Evolutionary conservation across 2,329 filamentous ascomycete species (phyloP), one percentile per base, ranked within the genome.

Genomic region (Penicillium sclerotiorum): DNA sequence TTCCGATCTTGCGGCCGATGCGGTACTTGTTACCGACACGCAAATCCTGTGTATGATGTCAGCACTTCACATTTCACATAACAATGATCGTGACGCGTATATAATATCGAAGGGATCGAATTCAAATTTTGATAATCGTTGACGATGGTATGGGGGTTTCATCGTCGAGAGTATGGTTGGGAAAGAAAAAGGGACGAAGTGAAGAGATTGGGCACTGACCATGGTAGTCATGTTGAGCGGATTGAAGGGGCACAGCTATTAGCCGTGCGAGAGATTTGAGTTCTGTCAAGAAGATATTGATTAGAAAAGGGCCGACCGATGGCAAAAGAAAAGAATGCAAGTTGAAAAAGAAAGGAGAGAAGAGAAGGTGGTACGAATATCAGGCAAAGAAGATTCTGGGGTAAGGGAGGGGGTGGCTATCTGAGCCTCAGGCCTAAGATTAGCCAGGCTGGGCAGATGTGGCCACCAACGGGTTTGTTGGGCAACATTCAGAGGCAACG

Each of bases 11-110:
- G 67, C 94, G 90, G 73, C 94, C 94, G 75, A 99, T 97, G 67
- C 94, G 91, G 85, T 99, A 99, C 73, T 99, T 97, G 76, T 97
- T 97, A 77, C 94, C 94, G 77, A 99, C 94, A 70, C 94, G 91
- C 68, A 99, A 86, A 85, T 99, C 94, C 93, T 97, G 67, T n/a
- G 23, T n/a, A 44, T 22, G 30, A 45, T 49, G 59, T 65, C 39
- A 66, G 59, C 33, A 52, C 36, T 39, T 42, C n/a, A n/a, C n/a
- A n/a, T n/a, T n/a, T n/a, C n/a, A n/a, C n/a, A n/a, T n/a, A n/a
- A 21, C 11, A 13, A 38, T 4, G 18, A 22, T 23, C 11, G 35
- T 21, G 18, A 38, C 11, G 15, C 13, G 20, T 12, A 22, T n/a
- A n/a, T n/a, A n/a, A n/a, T n/a, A n/a, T n/a, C n/a, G n/a, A n/a